Conservation (phyloP, 176 grass and related monocot genomes). For the Juncus inflexus region DNA sequence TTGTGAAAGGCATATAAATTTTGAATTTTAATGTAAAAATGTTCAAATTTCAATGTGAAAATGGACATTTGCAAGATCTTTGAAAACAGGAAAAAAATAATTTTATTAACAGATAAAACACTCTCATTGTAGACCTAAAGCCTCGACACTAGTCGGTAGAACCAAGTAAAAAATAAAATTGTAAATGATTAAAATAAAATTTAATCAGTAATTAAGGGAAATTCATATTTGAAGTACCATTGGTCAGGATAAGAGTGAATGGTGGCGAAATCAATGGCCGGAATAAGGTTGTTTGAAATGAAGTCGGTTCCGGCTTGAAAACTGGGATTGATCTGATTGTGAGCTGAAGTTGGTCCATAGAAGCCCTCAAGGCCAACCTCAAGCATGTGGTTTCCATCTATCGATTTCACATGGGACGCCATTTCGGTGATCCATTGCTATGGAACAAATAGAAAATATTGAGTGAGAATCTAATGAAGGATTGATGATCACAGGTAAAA, state of each 20-base stretch:
- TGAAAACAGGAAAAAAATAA: too few relatives aligned
- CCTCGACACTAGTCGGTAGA: too few relatives aligned
- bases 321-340: slow-evolving; percentile 39
- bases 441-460: not conserved
- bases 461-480: not conserved
- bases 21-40: too few relatives aligned
- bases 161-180: too few relatives aligned
- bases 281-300: slow-evolving; percentile 69
- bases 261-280: slow-evolving; percentile 87
- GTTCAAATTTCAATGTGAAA: too few relatives aligned
- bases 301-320: slow-evolving; percentile 83
- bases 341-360: slow-evolving; percentile 41
- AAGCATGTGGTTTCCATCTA: slow-evolving; percentile 76
- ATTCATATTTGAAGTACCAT: slow-evolving; percentile 37
- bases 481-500: not conserved
- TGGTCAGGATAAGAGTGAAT: slow-evolving; percentile 95
- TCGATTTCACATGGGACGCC: slow-evolving; percentile 80
- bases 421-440: slow-evolving; percentile 92
- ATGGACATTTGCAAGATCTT: too few relatives aligned
- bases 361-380: slow-evolving; percentile 95
- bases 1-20: too few relatives aligned
- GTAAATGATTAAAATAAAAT: too few relatives aligned
- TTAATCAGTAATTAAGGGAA: not conserved
- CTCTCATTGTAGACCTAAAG: too few relatives aligned
- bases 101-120: too few relatives aligned